Evolutionary conservation across 2,329 filamentous ascomycete species (phyloP).

Genomic region (Raffaelea arxii): DNA sequence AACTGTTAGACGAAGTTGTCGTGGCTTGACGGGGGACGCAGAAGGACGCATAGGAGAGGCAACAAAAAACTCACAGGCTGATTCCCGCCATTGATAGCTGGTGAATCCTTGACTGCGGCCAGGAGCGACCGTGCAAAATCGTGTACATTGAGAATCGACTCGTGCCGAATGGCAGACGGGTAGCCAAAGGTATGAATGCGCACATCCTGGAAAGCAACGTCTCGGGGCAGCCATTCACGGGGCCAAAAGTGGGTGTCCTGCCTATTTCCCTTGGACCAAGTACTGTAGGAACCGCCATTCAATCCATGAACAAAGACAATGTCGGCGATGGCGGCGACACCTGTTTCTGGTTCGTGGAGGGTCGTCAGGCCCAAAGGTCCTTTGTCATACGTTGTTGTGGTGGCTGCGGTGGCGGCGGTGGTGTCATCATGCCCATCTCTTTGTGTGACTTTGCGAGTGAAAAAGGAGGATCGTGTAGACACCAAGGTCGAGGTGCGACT

Average conservation of each 20-base stretch:
- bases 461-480: constrained; percentile 7
- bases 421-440: neutral
- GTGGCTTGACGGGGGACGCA: too few relatives aligned
- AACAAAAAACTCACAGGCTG: constrained; percentile 8
- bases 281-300: constrained; percentile 24
- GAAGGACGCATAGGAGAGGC: too few relatives aligned
- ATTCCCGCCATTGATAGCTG: constrained; percentile 11
- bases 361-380: constrained; percentile 18
- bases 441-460: constrained; percentile 1
- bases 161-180: constrained; percentile 10
- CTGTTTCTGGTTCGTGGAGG: constrained; percentile 8
- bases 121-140: constrained; percentile 23
- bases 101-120: constrained; percentile 18
- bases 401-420: too few relatives aligned
- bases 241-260: constrained; percentile 21
- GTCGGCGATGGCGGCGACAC: constrained; percentile 12
- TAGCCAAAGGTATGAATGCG: constrained; percentile 24
- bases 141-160: constrained; percentile 18
- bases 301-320: constrained; percentile 30
- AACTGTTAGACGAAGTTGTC: neutral
- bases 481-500: too few relatives aligned
- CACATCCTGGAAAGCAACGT: constrained; percentile 20
- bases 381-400: constrained; percentile 7
- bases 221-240: constrained; percentile 21
- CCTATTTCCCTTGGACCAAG: constrained; percentile 20